Conservation (phyloP, 2,329 filamentous ascomycete genomes). For the Colletotrichum spinosum region DNA sequence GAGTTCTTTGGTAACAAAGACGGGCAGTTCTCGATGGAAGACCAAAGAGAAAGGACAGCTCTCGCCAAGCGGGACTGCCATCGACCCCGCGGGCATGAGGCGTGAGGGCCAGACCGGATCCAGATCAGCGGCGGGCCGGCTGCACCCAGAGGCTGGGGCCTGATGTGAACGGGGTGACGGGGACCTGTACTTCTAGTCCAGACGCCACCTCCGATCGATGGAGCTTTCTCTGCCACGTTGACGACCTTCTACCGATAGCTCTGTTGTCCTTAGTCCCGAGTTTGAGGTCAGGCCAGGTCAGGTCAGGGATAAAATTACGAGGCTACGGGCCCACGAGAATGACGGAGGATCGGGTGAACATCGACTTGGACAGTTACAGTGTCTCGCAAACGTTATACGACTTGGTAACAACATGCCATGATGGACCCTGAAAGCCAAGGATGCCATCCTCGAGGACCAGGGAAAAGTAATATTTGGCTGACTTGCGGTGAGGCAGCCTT, state of each 20-base stretch:
- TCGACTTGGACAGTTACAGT: background rate
- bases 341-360: background rate
- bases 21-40: background rate
- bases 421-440: too few relatives aligned
- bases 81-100: background rate
- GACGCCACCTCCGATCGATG: slow-evolving; percentile 23
- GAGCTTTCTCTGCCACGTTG: slow-evolving; percentile 16
- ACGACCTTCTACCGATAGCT: slow-evolving; percentile 1
- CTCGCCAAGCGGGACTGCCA: slow-evolving; percentile 9
- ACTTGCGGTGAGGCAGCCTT: background rate
- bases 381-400: too few relatives aligned
- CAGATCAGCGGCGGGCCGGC: slow-evolving; percentile 21
- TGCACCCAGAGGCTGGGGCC: slow-evolving; percentile 9
- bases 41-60: background rate
- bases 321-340: too few relatives aligned
- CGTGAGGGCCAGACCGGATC: slow-evolving; percentile 22
- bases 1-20: slow-evolving; percentile 16
- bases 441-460: too few relatives aligned
- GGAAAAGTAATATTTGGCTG: background rate
- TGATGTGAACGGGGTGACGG: slow-evolving; percentile 14
- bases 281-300: too few relatives aligned
- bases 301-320: too few relatives aligned
- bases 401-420: too few relatives aligned
- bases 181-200: slow-evolving; percentile 21
- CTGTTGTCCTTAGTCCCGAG: background rate